These are phyloP conservation scores for Fagus sylvatica DNA, from an alignment of 306 rosid species.

Conservation along the genomic window DNA sequence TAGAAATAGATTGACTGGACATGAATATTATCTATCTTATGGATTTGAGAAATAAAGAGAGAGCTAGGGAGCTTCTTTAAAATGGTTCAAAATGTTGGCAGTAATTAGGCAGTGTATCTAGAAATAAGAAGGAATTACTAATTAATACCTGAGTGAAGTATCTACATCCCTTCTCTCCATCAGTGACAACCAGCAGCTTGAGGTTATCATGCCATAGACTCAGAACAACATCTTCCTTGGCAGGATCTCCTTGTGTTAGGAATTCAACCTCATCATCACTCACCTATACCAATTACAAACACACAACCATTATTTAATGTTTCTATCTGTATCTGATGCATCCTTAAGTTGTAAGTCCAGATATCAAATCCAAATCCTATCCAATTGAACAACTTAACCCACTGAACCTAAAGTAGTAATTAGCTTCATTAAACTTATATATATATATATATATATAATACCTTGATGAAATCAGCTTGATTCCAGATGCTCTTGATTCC, in stretches of 20 bases:
- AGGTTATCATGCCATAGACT: conserved; percentile 61
- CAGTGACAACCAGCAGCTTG: conserved; percentile 59
- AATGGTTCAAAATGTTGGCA: no score
- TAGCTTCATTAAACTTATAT: no score
- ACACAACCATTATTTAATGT: neutral
- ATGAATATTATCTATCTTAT: neutral
- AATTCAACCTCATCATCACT: conserved; percentile 72
- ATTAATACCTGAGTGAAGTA: conserved; percentile 53
- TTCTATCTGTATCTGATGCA: no score
- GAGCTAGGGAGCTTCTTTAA: no score
- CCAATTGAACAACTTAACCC: no score
- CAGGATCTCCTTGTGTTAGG: conserved; percentile 53
- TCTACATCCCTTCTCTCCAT: conserved; percentile 74
- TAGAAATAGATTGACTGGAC: neutral
- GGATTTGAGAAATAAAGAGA: neutral
- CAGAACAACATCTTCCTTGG: conserved; percentile 49
- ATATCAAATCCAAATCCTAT: no score
- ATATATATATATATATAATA: conserved; percentile 12
- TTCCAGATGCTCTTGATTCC: conserved; percentile 67
- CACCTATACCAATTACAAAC: conserved; percentile 32
- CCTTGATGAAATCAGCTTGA: conserved; percentile 73
- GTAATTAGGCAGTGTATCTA: neutral
- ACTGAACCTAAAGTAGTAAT: no score
- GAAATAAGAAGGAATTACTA: neutral
- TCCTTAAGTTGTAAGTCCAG: no score